Base-by-base conservation (phyloP, 1,284 basidiomycete genomes). In the Leccinum holopus region DNA sequence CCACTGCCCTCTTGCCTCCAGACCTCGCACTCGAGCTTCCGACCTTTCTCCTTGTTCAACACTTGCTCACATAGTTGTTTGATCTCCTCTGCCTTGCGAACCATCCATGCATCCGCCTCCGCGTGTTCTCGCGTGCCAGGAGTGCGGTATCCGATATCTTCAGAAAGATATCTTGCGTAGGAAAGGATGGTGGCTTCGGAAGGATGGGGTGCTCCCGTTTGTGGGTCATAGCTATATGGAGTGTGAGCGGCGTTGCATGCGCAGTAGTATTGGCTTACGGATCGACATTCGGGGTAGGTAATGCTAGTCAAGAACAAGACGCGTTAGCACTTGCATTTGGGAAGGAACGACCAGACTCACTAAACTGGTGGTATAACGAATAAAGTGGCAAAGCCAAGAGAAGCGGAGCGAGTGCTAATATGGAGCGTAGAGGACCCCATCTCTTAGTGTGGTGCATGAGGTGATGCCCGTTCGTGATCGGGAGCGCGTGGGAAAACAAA, bases 51-150 rank as follows among this genome's bases (percentile, higher is more conserved):
- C 52, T 73, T 75, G 21, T 69, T 72, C 5, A 84, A 82, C 18
- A 82, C 77, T 32, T 77, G 76, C 39, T 90, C 83, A 70, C 93
- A 95, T 61, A 86, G 75, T 25, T 76, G 74, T 68, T 85, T 80
- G 28, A 94, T 75, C 51, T 80, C 79, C 62, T 44, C 44, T 12
- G 90, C 88, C 69, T 91, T 84, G 53, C 82, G 76, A 21, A 90
- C 72, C 80, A 97, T 88, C 87, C 95, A 98, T 47, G 83, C 78
- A 69, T 98, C 95, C 5, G 91, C 95, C 32, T 87, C 76, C 0
- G 92, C 87, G 77, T 98, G 95, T 74, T 98, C 92, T 49, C 83
- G 82, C 0, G 95, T 97, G 1, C 97, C 97, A 16, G 97, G 93
- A 0, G 93, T 97, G 51, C 97, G 84, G 78, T 90, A 98, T 4